Base-by-base conservation (phyloP, 2,329 filamentous ascomycete genomes). In the Mariannaea elegans region DNA sequence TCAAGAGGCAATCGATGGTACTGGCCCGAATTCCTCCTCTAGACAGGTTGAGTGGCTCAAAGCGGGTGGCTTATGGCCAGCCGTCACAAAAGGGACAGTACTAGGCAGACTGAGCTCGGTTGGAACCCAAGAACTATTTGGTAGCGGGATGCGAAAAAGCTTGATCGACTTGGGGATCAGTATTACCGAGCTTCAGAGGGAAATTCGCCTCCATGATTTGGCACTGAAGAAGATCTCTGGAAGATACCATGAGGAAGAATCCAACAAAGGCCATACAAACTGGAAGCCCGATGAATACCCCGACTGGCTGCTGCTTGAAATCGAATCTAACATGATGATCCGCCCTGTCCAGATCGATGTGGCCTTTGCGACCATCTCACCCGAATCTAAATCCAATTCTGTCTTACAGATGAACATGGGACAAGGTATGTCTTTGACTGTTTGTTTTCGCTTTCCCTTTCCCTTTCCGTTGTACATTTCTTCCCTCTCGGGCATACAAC, bases 341-440 rank as follows among this genome's bases (percentile, higher is more conserved):
- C 82, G 89, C 0, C 76, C 80, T 0, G 82, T 84, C 3, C 89
- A 92, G 63, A 78, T 89, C 1, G 79, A 87, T 4, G 87, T 92
- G 7, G 88, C 89, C 0, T 64, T 76, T 2, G 84, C 86, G 0
- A 91, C 85, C 16, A 86, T 88, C 2, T 74, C 74, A 0, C 88
- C 88, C 0, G 55, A 66, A 0, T 85, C 83, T 0, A 74, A 76
- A 0, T 63, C 73, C 0, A 90, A 89, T 59, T 86, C 86, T 0
- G 85, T 90, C 0, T 64, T 90, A 1, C 88, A 90, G 61, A 81
- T 90, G 73, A 87, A 89, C 61, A 90, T 90, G 87, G 88, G 88
- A 0, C 81, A 88, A 75, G 83, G 83, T 76, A 70, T 68, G 42
- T 46, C 1, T 31, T 5, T 7, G 6, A 9, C 9, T 9, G 9